These are phyloP conservation scores for Echeveria elegans DNA, from an alignment of 164 flowering plant species.

Conservation along the genomic window DNA sequence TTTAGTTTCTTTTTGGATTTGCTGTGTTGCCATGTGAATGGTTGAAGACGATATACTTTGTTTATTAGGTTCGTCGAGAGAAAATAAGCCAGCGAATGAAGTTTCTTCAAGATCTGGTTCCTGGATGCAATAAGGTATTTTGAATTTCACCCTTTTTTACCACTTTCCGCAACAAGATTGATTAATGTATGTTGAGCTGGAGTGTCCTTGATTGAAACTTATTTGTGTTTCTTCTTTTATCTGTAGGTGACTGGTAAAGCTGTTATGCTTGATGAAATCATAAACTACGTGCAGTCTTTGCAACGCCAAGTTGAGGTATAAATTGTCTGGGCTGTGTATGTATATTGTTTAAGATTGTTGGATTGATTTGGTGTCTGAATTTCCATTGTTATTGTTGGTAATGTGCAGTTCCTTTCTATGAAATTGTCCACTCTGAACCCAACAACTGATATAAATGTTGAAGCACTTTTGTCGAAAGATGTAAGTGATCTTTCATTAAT, in stretches of 20 bases:
- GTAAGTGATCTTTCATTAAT: slow-evolving; percentile 34
- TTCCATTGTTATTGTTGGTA: not conserved
- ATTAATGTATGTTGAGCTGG: no score
- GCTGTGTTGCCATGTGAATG: no score
- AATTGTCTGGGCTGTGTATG: not conserved
- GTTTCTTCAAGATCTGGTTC: slow-evolving; percentile 28
- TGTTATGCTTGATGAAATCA: slow-evolving; percentile 31
- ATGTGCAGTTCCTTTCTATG: slow-evolving; percentile 66
- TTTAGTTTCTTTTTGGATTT: not conserved
- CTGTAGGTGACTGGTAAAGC: slow-evolving; percentile 32
- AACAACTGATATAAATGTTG: slow-evolving; percentile 46
- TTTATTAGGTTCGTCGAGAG: slow-evolving; percentile 26
- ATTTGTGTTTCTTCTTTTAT: not conserved
- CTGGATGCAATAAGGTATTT: slow-evolving; percentile 32
- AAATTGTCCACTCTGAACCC: slow-evolving; percentile 68
- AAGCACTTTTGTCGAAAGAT: slow-evolving; percentile 49
- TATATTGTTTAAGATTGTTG: not conserved
- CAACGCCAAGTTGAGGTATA: slow-evolving; percentile 35
- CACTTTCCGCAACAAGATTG: not conserved
- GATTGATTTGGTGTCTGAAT: not conserved
- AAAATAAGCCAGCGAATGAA: slow-evolving; percentile 24
- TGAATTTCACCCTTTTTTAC: not conserved
- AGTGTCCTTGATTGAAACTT: not conserved
- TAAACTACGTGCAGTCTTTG: slow-evolving; percentile 31
- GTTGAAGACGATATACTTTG: not conserved